These are phyloP conservation scores for Tuber calosporum DNA, from an alignment of 495 filamentous ascomycete species.

Conservation along the genomic window DNA sequence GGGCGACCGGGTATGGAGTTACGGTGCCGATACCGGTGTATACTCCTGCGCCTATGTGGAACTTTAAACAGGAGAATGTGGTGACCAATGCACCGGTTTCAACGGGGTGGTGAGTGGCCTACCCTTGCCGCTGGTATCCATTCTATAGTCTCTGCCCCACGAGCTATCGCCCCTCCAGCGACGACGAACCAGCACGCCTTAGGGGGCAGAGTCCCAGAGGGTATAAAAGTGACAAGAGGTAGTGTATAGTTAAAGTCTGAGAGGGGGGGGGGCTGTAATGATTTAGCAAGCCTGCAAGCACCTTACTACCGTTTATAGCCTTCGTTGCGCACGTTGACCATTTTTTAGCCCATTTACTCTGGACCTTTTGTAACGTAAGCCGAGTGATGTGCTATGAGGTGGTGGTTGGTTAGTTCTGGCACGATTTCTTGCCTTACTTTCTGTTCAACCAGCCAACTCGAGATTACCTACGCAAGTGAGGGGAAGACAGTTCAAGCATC, in stretches of 20 bases:
- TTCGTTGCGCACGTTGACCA: not conserved
- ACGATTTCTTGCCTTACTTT: not conserved
- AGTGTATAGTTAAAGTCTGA: not conserved
- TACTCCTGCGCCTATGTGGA: slow-evolving; percentile 24
- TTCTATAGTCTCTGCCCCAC: not conserved
- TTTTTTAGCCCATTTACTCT: not conserved
- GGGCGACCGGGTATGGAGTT: slow-evolving; percentile 24
- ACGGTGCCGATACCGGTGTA: slow-evolving; percentile 33
- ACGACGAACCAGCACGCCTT: not conserved
- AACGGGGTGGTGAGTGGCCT: not conserved
- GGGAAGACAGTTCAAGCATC: not conserved
- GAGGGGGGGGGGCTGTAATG: not conserved
- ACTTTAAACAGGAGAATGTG: not conserved
- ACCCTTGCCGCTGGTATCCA: not conserved
- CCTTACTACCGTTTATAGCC: not conserved
- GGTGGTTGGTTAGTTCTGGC: not conserved
- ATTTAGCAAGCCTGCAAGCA: not conserved
- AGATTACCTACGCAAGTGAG: not conserved
- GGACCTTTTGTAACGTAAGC: not conserved
- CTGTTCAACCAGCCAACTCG: not conserved
- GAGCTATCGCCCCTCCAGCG: not conserved
- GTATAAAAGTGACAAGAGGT: not conserved
- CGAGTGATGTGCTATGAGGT: not conserved
- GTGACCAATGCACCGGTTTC: too few relatives aligned
- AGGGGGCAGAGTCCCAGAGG: too few relatives aligned